Conservation (phyloP, 768 basidiomycete species). For the Boletus insuetus region DNA sequence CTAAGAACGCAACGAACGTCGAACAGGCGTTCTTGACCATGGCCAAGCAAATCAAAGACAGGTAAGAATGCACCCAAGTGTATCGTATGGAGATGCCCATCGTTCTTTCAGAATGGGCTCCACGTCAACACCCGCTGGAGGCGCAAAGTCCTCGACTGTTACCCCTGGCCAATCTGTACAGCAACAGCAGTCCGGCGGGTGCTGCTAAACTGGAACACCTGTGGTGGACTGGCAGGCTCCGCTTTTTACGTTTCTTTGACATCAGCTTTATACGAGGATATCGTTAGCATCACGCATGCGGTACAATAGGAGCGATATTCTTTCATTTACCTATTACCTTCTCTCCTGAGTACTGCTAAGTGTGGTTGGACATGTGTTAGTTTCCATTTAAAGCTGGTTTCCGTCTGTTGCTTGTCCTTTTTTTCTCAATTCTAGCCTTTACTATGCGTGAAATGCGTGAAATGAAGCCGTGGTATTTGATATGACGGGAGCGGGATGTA, state of each 20-base stretch:
- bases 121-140: constrained; percentile 67
- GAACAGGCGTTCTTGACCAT: constrained; percentile 99
- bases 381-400: constrained; percentile 26
- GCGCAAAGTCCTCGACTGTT: constrained; percentile 79
- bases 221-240: constrained; percentile 15
- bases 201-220: constrained; percentile 58
- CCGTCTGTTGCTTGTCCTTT: constrained; percentile 22
- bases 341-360: constrained; percentile 25
- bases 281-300: constrained; percentile 27
- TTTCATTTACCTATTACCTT: constrained; percentile 34
- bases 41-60: constrained; percentile 94
- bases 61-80: constrained; percentile 43
- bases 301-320: constrained; percentile 34
- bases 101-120: constrained; percentile 69
- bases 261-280: constrained; percentile 18
- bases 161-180: constrained; percentile 83
- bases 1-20: constrained; percentile 97
- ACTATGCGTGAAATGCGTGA: not conserved
- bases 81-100: not conserved
- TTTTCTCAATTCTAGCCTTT: constrained; percentile 18
- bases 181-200: constrained; percentile 68
- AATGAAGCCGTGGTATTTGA: too few species aligned
- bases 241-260: constrained; percentile 16
- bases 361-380: constrained; percentile 27
- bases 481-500: not conserved